These are phyloP conservation scores for Penicillium pulvis DNA, from an alignment of 495 filamentous ascomycete species.

Conservation along the genomic window DNA sequence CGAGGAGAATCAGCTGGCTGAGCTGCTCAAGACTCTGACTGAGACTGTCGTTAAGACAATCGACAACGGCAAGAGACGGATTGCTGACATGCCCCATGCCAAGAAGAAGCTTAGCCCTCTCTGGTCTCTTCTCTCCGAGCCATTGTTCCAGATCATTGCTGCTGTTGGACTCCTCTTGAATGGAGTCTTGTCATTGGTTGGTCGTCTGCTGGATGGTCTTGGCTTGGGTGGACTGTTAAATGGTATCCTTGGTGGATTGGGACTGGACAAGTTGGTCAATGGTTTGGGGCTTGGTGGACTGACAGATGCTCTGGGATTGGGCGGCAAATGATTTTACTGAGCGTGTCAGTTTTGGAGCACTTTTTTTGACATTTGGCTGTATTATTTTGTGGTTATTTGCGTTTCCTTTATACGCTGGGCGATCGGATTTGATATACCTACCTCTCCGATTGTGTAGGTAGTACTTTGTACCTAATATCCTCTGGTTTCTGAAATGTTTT, in stretches of 20 bases:
- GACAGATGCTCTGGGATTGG: conserved; percentile 55
- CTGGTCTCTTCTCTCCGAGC: conserved; percentile 79
- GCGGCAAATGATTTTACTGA: conserved; percentile 31
- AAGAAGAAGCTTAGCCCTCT: conserved; percentile 93
- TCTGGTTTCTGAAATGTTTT: neutral
- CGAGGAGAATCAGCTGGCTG: conserved; percentile 84
- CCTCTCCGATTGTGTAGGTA: too few species aligned
- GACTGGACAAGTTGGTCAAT: conserved; percentile 74
- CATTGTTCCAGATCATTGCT: conserved; percentile 89
- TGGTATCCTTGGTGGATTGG: conserved; percentile 76
- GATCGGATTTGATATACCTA: conserved; percentile 2
- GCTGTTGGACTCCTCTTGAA: conserved; percentile 82
- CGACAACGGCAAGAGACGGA: conserved; percentile 80
- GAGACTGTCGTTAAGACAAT: conserved; percentile 71
- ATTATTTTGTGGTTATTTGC: neutral
- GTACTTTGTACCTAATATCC: neutral
- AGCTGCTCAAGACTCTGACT: conserved; percentile 75
- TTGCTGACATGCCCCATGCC: conserved; percentile 88
- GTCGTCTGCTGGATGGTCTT: conserved; percentile 77
- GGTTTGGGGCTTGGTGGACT: conserved; percentile 70
- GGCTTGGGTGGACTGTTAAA: conserved; percentile 81
- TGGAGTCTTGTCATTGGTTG: conserved; percentile 83
- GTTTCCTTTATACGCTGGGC: neutral
- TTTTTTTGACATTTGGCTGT: neutral
- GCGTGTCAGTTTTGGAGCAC: neutral